Evolutionary conservation across 192 early-diverging fungal genomes (phyloP), one percentile per base, ranked within the genome.

Genomic region (Coemansia sp.): DNA sequence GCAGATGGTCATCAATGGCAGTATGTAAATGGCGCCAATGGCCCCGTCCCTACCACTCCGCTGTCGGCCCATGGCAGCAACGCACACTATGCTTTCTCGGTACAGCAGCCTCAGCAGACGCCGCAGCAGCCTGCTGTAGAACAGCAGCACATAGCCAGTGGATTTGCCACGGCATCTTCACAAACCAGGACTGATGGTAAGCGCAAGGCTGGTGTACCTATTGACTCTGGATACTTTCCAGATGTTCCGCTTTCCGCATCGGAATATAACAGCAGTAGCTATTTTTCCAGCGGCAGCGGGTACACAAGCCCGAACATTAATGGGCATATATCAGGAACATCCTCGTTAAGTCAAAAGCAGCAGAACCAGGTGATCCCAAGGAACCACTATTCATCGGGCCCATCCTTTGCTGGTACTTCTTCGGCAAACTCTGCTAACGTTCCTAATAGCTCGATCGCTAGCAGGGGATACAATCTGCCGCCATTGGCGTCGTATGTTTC

Each of bases 181-280:
- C 74, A 76, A 56, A 20, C 62, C 3, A 59, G 61, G 13, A 39
- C 30, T 29, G 62, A 71, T 58, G 59, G 65, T 45, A 78, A 78
- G 71, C 76, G 76, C 67, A 72, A 78, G 61, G 63, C 64, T 33
- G 69, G 69, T 23, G 67, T 46, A 4, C 75, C 66, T 15, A 62
- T 73, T 6, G 77, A 79, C 60, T 74, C 71, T 34, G 77, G 77
- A 4, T 79, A 74, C 53, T 79, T 79, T 58, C 77, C 77, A 4
- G 77, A 79, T 15, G 7, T 65, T 18, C 48, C 64, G 10, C 23
- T 59, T 15, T 51, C 63, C 18, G 61, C 48, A 20, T 56, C 60
- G 1, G 68, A 70, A 39, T 62, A 42, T n/a, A 57, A 57, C 55
- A 57, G 55, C 55, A 26, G 55, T 31, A 57, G 63, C 34, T 49